phyloP scores from a whole-genome alignment of 225 moss, liverwort and hornwort species.

The Sphagnum contortum region DNA sequence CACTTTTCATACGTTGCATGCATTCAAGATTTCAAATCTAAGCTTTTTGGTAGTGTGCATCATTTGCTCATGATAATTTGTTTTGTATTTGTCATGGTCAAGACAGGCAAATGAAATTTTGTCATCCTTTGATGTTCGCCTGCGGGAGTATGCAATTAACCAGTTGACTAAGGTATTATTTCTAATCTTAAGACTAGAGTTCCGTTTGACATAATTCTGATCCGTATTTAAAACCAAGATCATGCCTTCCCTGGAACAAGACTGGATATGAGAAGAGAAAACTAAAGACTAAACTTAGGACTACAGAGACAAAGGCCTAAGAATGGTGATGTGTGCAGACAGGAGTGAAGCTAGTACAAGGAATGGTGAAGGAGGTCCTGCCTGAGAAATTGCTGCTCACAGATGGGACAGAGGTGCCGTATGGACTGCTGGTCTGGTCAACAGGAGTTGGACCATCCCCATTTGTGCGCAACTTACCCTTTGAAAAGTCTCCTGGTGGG shows the following conservation, averaged over 20 bases:
- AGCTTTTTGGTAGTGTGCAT: too few species aligned
- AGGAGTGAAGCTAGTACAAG: conserved; percentile 33
- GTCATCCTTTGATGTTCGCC: conserved; percentile 39
- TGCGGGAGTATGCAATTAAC: conserved; percentile 33
- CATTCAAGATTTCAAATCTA: too few species aligned
- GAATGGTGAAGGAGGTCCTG: conserved; percentile 61
- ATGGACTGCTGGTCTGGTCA: conserved; percentile 84
- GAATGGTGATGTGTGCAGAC: conserved; percentile 9
- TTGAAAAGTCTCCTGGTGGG: conserved; percentile 59
- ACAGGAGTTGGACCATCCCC: conserved; percentile 76
- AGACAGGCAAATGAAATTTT: conserved; percentile 24
- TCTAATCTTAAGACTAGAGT: too few species aligned
- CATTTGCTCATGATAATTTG: too few species aligned
- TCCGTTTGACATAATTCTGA: too few species aligned
- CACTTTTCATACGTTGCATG: too few species aligned
- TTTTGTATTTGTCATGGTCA: too few species aligned
- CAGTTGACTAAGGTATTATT: conserved; percentile 18
- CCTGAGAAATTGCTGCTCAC: conserved; percentile 42
- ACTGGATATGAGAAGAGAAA: too few species aligned
- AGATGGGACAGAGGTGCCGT: conserved; percentile 53
- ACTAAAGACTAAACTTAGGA: too few species aligned
- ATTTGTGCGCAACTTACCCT: conserved; percentile 52
- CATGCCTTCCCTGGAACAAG: too few species aligned
- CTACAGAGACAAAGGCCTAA: too few species aligned
- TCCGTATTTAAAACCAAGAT: too few species aligned